Conservation (phyloP, 371 early-diverging fungal species). For the Apophysomyces elegans region DNA sequence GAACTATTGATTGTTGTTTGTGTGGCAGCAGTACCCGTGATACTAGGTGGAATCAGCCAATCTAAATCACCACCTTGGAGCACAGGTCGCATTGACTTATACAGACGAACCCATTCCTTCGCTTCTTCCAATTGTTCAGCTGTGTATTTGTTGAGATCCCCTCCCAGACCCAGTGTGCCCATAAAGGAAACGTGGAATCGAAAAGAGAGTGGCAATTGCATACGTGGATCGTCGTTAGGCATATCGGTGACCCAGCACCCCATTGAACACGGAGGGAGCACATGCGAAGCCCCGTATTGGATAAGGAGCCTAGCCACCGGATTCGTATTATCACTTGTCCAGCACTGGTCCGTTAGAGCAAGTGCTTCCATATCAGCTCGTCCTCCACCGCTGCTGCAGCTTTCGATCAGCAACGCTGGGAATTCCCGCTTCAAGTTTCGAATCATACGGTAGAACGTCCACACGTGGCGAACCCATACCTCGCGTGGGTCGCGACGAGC, state of each 20-base stretch:
- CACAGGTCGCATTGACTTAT: conserved; percentile 35
- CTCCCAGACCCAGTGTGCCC: conserved; percentile 43
- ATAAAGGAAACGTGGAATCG: conserved; percentile 47
- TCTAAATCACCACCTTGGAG: conserved; percentile 37
- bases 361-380: conserved; percentile 39
- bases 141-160: conserved; percentile 23
- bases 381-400: conserved; percentile 52
- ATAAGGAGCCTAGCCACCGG: conserved; percentile 45
- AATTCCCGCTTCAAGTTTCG: conserved; percentile 24
- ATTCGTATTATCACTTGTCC: conserved; percentile 46
- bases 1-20: conserved; percentile 26
- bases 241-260: conserved; percentile 41
- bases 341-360: conserved; percentile 28
- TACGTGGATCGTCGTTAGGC: conserved; percentile 18
- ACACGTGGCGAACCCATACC: conserved; percentile 30
- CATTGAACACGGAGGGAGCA: conserved; percentile 40
- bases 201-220: conserved; percentile 35
- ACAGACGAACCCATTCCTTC: conserved; percentile 37
- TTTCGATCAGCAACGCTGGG: conserved; percentile 36
- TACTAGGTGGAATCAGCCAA: conserved; percentile 34
- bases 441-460: conserved; percentile 28
- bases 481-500: conserved; percentile 26
- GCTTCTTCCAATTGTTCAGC: conserved; percentile 21
- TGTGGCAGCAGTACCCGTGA: conserved; percentile 12
- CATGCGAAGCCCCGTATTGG: conserved; percentile 43